These are phyloP conservation scores for Schizophyllum amplum DNA, from an alignment of 1,284 basidiomycete species.

Conservation along the genomic window DNA sequence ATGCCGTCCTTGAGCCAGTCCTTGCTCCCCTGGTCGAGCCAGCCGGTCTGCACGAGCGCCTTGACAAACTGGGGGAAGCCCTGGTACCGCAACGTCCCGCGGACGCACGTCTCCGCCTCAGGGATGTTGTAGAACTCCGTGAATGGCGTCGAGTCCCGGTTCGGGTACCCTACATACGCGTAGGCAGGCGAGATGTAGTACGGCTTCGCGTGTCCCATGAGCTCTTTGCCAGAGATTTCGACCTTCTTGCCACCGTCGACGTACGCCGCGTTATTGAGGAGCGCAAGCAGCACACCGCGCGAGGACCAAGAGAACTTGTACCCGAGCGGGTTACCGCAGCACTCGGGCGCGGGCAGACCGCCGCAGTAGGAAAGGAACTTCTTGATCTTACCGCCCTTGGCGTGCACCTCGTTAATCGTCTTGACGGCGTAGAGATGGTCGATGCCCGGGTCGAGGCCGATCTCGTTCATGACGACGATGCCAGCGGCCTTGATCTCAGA, in stretches of 20 bases:
- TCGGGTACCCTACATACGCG: constrained; percentile 96
- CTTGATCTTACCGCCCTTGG: constrained; percentile 93
- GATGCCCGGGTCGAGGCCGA: constrained; percentile 93
- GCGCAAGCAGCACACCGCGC: constrained; percentile 90
- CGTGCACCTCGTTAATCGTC: constrained; percentile 92
- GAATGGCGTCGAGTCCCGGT: constrained; percentile 92
- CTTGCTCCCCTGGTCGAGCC: constrained; percentile 73
- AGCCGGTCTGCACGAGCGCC: constrained; percentile 83
- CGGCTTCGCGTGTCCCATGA: constrained; percentile 86
- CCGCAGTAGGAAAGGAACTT: constrained; percentile 96
- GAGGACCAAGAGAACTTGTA: constrained; percentile 99
- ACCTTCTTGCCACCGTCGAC: constrained; percentile 59
- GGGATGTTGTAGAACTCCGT: constrained; percentile 83
- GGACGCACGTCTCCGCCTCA: constrained; percentile 87
- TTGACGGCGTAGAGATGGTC: constrained; percentile 97
- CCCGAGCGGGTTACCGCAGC: constrained; percentile 90
- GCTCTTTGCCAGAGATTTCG: constrained; percentile 59
- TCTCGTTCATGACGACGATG: constrained; percentile 96
- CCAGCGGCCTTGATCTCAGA: constrained; percentile 81
- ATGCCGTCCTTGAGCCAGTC: constrained; percentile 71
- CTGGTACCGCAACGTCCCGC: constrained; percentile 94
- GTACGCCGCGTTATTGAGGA: constrained; percentile 90
- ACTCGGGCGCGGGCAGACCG: constrained; percentile 88
- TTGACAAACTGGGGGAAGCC: constrained; percentile 98
- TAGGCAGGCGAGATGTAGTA: constrained; percentile 96